phyloP scores from a whole-genome alignment of 2,329 filamentous ascomycete genomes.

The Akanthomyces lecanii region DNA sequence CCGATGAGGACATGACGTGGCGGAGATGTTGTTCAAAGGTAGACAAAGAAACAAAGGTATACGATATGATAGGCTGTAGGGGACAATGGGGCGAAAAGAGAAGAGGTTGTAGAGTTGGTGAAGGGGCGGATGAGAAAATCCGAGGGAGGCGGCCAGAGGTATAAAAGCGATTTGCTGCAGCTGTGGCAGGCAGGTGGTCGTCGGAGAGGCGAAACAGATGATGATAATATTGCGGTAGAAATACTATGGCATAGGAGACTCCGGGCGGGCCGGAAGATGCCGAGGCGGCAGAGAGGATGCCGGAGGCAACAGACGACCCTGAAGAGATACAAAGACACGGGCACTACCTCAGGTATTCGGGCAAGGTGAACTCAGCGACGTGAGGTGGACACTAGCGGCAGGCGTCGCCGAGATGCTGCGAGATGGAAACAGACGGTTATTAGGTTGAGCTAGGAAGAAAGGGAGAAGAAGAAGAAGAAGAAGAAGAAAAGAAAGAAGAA shows the following conservation, averaged over 20 bases:
- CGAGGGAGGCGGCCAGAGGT: background rate
- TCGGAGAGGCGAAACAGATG: background rate
- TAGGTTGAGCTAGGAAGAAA: background rate
- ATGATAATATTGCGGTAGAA: background rate
- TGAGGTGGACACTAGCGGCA: background rate
- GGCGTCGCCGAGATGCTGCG: conserved; percentile 7
- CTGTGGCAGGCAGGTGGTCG: background rate
- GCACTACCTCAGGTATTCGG: background rate
- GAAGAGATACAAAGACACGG: background rate
- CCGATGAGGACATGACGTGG: conserved; percentile 12
- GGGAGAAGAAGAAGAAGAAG: too few relatives aligned
- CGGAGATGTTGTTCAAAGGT: background rate
- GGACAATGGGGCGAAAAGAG: background rate
- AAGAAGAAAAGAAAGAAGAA: too few relatives aligned
- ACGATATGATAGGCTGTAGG: background rate
- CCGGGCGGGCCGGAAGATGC: background rate
- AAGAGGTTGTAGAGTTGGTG: background rate
- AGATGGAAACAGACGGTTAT: background rate
- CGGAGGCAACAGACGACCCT: background rate
- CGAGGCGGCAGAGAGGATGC: background rate
- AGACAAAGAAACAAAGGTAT: background rate
- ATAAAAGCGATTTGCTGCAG: background rate
- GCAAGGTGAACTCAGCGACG: background rate
- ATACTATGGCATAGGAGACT: background rate
- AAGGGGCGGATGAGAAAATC: background rate